Evolutionary conservation across 2,329 filamentous ascomycete genomes (phyloP), one percentile per base, ranked within the genome.

Genomic region (Fusarium concolor): DNA sequence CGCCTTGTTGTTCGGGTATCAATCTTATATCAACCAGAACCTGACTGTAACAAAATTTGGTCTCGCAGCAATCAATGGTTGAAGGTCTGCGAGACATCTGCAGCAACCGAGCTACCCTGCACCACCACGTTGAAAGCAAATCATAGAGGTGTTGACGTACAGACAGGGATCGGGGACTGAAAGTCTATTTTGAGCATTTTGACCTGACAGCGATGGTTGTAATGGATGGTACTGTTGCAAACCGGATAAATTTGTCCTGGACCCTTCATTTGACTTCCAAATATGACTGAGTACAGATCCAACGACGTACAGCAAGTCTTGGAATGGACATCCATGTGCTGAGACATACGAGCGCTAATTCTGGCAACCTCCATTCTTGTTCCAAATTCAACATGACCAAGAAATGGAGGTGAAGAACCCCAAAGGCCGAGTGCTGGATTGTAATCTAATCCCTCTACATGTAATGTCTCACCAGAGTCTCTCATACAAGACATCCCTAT

Each of bases 31-130:
- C 22, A 51, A 29, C 47, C 29, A 8, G 20, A 7, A 39, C 24
- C 37, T 15, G 33, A 35, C 31, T 6, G 31, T 35, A n/a, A 9
- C 17, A 37, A 31, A 38, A 18, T 31, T 35, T 35, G 31, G 31
- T 35, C 31, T 17, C 31, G 17, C 33, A 35, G 33, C 14, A 15
- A 35, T 35, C 15, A 33, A 33, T 33, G 12, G 4, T 15, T 15
- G 12, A 15, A 33, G 7, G 15, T 26, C 45, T 18, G 26, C 26
- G 9, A 26, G 26, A 33, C 6, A 31, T 51, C 51, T 63, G 46
- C 43, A 67, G 47, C 15, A 53, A 17, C 29, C 28, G 31, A 55
- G 42, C 37, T 68, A 70, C 65, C 66, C 66, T 67, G 43, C 53
- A 68, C 42, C 47, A 55, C 42, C 58, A 64, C 26, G 47, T 65